Evolutionary conservation across 768 basidiomycete genomes (phyloP), one percentile per base, ranked within the genome.

Genomic region (Tricholoma matsutake): DNA sequence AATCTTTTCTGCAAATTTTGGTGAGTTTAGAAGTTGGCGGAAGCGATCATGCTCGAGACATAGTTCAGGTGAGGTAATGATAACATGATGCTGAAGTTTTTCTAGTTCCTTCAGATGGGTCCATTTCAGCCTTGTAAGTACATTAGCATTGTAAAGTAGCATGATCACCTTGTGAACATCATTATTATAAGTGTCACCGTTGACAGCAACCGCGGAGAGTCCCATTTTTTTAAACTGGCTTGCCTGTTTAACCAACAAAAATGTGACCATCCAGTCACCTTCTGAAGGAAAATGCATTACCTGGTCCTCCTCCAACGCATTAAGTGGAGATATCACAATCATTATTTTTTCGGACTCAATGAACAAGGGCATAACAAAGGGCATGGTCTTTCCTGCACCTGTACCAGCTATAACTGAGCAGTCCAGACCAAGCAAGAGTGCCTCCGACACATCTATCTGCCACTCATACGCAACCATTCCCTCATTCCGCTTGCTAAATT

Each of bases 1-100:
- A n/a, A n/a, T n/a, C n/a, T n/a, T 31, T 49, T 66, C 59, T 13
- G 64, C 43, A 65, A 74, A 68, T 11, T 53, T 52, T 7, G 65
- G 22, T 22, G 32, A n/a, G 31, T 57, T 47, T 16, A 79, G 63
- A 4, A 67, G 32, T 37, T 69, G 57, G 0, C 69, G 68, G 59
- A 77, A 76, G 1, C 25, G 61, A 1, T 61, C 39, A 63, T 78
- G 71, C 57, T 71, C 58, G 28, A 77, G 66, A 25, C 73, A 74
- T 77, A 79, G 77, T 58, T 80, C 76, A 0, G 78, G 77, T 5
- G 74, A 78, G 0, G 73, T 69, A 22, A 79, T 5, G 58, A 79
- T 68, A 6, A 65, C 75, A 32, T 61, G 65, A 52, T 67, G 69
- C 5, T 64, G 64, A 34, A n/a, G n/a, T n/a, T n/a, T n/a, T n/a